Conservation (phyloP, 140 eudicot species). For the Stevia rebaudiana region DNA sequence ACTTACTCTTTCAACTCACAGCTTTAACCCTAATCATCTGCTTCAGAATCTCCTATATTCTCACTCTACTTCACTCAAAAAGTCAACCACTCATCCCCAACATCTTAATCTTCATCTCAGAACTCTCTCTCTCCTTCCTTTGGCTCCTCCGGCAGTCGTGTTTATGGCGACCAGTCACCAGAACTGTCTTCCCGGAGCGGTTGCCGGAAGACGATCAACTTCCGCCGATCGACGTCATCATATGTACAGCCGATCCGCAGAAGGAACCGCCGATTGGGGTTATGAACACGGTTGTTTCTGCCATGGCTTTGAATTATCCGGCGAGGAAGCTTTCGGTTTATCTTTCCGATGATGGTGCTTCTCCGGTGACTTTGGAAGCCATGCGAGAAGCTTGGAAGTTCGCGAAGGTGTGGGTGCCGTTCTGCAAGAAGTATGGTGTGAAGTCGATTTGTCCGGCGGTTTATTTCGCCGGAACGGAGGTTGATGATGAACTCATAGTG, state of each 20-base stretch:
- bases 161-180: constrained; percentile 44
- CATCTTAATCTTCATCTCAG: constrained; percentile 30
- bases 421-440: constrained; percentile 45
- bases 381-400: constrained; percentile 41
- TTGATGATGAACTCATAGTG: constrained; percentile 24
- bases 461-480: constrained; percentile 30
- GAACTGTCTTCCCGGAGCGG: constrained; percentile 34
- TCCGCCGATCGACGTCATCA: constrained; percentile 63
- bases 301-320: constrained; percentile 67
- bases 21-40: constrained; percentile 17
- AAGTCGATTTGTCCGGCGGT: constrained; percentile 53
- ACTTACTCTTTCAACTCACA: constrained; percentile 27
- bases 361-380: constrained; percentile 43
- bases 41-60: constrained; percentile 27
- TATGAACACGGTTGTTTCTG: constrained; percentile 76
- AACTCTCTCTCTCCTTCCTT: constrained; percentile 38
- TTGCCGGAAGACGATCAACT: constrained; percentile 38
- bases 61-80: neutral
- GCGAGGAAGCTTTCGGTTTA: constrained; percentile 51
- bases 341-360: constrained; percentile 69
- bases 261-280: constrained; percentile 61
- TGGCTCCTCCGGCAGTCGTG: constrained; percentile 48
- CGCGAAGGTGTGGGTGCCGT: constrained; percentile 56
- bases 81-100: constrained; percentile 33
- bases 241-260: constrained; percentile 63